Percentiles rank a stretch among this genome's conserved stretches.
phyloP scores from a whole-genome alignment of 345 rosid species.

The Hibiscus trionum region DNA sequence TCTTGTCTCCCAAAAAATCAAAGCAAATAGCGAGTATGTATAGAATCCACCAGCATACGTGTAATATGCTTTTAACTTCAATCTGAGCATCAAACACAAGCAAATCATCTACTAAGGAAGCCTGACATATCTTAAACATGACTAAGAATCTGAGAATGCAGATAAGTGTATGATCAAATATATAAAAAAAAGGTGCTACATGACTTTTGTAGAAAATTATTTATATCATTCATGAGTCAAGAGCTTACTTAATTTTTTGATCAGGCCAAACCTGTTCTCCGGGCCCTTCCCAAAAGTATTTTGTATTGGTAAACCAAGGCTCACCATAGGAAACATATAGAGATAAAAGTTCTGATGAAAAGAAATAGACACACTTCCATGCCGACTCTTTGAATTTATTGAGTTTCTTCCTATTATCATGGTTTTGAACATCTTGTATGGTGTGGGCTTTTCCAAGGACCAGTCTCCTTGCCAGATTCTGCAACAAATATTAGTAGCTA shows the following conservation, averaged over 20 bases:
- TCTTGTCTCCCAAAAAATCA: slow-evolving; percentile 83
- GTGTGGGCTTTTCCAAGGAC: slow-evolving; percentile 45
- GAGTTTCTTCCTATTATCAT: slow-evolving; percentile 45
- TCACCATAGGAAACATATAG: slow-evolving; percentile 52
- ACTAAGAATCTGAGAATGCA: not conserved
- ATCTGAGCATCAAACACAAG: slow-evolving; percentile 27
- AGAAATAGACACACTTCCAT: slow-evolving; percentile 79
- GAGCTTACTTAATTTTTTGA: slow-evolving; percentile 70
- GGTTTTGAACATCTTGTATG: slow-evolving; percentile 23
- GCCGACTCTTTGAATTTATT: slow-evolving; percentile 83
- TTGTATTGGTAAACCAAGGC: slow-evolving; percentile 78
- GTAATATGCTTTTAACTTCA: slow-evolving; percentile 64
- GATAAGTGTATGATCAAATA: too few relatives aligned
- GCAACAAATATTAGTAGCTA: slow-evolving; percentile 20
- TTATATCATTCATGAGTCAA: not conserved
- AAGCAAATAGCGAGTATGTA: slow-evolving; percentile 63
- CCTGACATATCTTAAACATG: not conserved
- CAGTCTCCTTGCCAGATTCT: slow-evolving; percentile 51
- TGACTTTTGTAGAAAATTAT: not conserved
- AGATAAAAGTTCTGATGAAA: slow-evolving; percentile 66
- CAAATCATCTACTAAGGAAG: slow-evolving; percentile 9
- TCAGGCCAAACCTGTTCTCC: slow-evolving; percentile 80
- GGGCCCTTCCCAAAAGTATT: slow-evolving; percentile 79
- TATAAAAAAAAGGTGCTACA: not conserved
- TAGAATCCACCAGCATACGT: slow-evolving; percentile 79